Conservation (phyloP, 352 stramenopile species). For the Globisporangium yorkense region DNA sequence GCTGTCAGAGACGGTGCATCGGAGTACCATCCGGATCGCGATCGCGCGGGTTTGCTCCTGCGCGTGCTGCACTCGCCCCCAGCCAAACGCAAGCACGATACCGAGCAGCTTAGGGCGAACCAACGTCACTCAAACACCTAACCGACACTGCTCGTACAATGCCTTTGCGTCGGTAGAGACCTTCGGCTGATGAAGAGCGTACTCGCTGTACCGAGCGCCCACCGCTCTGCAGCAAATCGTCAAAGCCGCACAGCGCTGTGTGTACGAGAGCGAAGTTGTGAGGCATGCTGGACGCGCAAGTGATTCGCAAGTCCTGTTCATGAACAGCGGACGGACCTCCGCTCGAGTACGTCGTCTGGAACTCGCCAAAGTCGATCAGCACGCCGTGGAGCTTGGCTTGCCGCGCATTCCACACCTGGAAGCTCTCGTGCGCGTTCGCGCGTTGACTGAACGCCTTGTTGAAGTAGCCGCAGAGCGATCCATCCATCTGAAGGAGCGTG, state of each 20-base stretch:
- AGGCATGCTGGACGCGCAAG: neutral
- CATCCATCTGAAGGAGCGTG: slow-evolving; percentile 35
- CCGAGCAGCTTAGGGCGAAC: slow-evolving; percentile 14
- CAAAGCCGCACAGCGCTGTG: slow-evolving; percentile 49
- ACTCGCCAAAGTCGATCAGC: slow-evolving; percentile 60
- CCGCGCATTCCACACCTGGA: slow-evolving; percentile 41
- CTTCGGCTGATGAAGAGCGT: neutral
- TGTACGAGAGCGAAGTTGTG: neutral
- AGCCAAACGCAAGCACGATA: neutral
- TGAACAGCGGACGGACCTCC: slow-evolving; percentile 21
- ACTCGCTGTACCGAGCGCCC: neutral
- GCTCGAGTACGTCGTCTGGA: slow-evolving; percentile 46
- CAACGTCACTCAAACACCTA: slow-evolving; percentile 4
- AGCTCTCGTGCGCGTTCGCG: slow-evolving; percentile 24
- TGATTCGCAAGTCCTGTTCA: neutral
- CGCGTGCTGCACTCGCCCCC: slow-evolving; percentile 16
- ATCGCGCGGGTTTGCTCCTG: slow-evolving; percentile 28
- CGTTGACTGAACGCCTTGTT: slow-evolving; percentile 59
- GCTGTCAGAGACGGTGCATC: neutral
- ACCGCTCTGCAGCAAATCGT: slow-evolving; percentile 29
- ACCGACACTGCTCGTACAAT: slow-evolving; percentile 17
- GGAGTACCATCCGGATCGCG: slow-evolving; percentile 20
- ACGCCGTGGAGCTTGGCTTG: slow-evolving; percentile 37
- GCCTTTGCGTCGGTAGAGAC: slow-evolving; percentile 21
- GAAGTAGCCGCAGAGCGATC: slow-evolving; percentile 61